A percentile compares a stretch with the other conserved stretches of the same genome.
Evolutionary conservation across 140 eudicot genomes (phyloP).

Genomic region (Anethum foeniculum): DNA sequence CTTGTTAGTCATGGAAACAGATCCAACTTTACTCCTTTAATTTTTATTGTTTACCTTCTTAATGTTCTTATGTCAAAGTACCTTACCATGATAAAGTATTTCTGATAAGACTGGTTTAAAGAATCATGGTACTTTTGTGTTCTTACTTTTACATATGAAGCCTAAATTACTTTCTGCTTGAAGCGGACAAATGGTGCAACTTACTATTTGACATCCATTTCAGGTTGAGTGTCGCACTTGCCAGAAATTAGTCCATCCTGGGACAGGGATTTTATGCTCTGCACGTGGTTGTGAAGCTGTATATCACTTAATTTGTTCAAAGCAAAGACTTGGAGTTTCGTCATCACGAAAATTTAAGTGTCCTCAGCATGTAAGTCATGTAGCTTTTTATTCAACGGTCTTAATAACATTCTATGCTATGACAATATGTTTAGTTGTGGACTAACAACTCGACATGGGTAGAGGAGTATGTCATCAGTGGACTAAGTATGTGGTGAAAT

Average conservation of each 20-base stretch:
- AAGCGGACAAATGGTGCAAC: neutral
- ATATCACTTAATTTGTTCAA: constrained; percentile 63
- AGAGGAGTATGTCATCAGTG: neutral
- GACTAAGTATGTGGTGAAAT: neutral
- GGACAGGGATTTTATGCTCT: constrained; percentile 50
- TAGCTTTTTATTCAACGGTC: neutral
- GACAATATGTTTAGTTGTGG: neutral
- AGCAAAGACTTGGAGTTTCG: constrained; percentile 34
- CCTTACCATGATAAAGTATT: neutral
- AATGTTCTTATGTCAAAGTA: neutral
- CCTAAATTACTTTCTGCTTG: neutral
- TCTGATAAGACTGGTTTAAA: neutral
- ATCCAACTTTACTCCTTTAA: neutral
- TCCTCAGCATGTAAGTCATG: constrained; percentile 78
- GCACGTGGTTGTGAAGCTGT: constrained; percentile 58
- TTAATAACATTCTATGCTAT: neutral
- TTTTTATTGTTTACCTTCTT: neutral
- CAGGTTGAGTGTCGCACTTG: constrained; percentile 68
- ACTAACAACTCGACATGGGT: neutral
- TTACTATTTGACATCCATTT: constrained; percentile 8
- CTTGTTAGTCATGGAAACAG: neutral
- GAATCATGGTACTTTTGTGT: neutral
- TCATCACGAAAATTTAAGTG: constrained; percentile 59
- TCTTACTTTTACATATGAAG: neutral
- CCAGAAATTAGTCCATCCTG: constrained; percentile 50